phyloP scores from a whole-genome alignment of 1,284 basidiomycete genomes.

The Jaminaea rosea region DNA sequence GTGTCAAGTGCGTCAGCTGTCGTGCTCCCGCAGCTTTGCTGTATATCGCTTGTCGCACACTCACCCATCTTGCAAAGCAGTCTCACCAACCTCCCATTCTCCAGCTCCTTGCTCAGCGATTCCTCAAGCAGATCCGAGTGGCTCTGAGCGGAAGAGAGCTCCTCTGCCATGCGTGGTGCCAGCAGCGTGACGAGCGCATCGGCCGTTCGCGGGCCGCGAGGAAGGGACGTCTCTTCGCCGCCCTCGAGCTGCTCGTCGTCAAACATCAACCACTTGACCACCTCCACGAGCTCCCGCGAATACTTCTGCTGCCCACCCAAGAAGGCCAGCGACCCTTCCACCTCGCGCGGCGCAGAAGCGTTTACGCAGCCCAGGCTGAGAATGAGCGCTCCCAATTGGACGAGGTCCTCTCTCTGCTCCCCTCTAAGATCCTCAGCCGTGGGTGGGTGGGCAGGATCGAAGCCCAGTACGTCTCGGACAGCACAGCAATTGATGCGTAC shows the following conservation, averaged over 20 bases:
- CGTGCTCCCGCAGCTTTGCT: too few species aligned
- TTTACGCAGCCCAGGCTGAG: conserved; percentile 69
- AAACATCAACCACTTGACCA: conserved; percentile 68
- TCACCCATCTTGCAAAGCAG: conserved; percentile 87
- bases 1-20: too few species aligned
- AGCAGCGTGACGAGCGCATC: conserved; percentile 72
- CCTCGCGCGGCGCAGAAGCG: conserved; percentile 56
- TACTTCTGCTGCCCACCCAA: conserved; percentile 69
- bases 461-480: conserved; percentile 41
- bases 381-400: conserved; percentile 75
- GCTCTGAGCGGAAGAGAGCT: conserved; percentile 72
- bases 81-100: conserved; percentile 88
- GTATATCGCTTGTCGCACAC: too few species aligned
- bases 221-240: conserved; percentile 1
- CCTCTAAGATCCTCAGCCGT: conserved; percentile 14
- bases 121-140: conserved; percentile 72
- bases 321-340: conserved; percentile 68
- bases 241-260: conserved; percentile 52
- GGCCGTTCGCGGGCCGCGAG: too few species aligned
- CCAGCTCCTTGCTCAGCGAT: conserved; percentile 80
- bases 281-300: conserved; percentile 69
- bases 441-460: conserved; percentile 14
- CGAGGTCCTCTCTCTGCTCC: conserved; percentile 70
- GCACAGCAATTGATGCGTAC: conserved; percentile 36
- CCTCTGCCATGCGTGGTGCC: conserved; percentile 62